Evolutionary conservation across 2,329 filamentous ascomycete species (phyloP), one percentile per base, ranked within the genome.

Genomic region (Fusarium tupiense): DNA sequence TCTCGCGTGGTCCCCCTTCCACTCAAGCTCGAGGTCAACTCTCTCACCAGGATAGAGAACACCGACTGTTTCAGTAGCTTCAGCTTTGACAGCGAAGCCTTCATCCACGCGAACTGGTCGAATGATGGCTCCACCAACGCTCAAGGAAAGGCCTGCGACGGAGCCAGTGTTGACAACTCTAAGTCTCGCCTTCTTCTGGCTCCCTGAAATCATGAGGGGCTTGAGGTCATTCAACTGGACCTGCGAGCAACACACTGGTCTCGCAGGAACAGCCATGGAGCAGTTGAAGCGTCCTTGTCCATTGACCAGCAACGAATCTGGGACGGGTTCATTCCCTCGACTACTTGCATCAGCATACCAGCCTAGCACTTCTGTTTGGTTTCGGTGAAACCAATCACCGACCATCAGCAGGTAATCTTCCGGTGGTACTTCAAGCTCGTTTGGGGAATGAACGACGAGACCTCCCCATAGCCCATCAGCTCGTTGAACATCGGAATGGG

Each of bases 311-410:
- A 68, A 20, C 0, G 66, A 68, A 22, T 68, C 66, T 43, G 66
- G 66, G 3, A 68, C 66, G 0, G 66, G 64, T 12, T 68, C 66
- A 11, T 68, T 68, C 3, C 66, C 66, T 19, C 66, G 54, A 17
- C 64, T 68, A 4, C 56, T 54, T 2, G 66, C 37, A 35, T 68
- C 66, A 2, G 66, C 56, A 46, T 43, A 68, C 64, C 64, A 68
- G 8, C 29, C 12, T 17, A 68, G 6, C 0, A 68, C 66, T 17
- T 62, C 47, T 0, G 37, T 54, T 17, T 68, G 64, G 0, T 56
- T 54, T 2, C 12, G 37, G 12, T 68, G 66, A 16, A 68, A 68
- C 66, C 64, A 68, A 1, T 68, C 66, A 1, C 47, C 13, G 6
- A 54, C 10, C 54, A 62, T 68, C 3, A 68, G 16, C 2, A 68